Base-by-base conservation (phyloP, 129 eudicot species). In the Apium graveolens region DNA sequence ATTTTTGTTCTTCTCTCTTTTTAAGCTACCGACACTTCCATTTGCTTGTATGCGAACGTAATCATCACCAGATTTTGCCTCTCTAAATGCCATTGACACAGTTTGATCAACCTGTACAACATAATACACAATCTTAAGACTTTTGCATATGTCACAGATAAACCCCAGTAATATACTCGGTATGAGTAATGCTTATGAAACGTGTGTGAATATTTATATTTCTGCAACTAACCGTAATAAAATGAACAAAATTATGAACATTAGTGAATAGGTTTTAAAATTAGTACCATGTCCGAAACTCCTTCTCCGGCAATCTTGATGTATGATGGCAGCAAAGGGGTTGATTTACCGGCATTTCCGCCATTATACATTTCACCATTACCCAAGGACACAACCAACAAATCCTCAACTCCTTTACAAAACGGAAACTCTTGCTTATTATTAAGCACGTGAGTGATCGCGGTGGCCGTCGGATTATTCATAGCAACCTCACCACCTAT, bases 401-500 rank as follows among this genome's bases (percentile, higher is more conserved):
- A 82, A 75, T 93, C 98, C 86, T 93, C 98, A 74, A 93, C 96
- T 2, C 98, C 98, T 55, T 90, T 45, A 43, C 89, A 93, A 71
- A 88, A 89, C 14, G 98, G 98, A 76, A 93, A 93, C 77, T 93
- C 96, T 74, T 88, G 92, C 49, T 93, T 93, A 83, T 93, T 93
- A 31, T 93, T 93, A 73, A 93, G 78, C 63, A 93, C 98, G 62
- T 93, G 98, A 1, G 98, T 93, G 18, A 93, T 93, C 18, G 98
- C 98, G 26, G 94, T 90, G 14, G 96, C 94, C 21, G 98, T 86
- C 27, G 98, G 98, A 81, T 93, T 93, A 49, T 83, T 87, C 98
- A 93, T 93, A 4, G 98, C 94, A 63, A 93, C 7, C 26, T 92
- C 89, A 18, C 98, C 98, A 70, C 84, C 92, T 3, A 93, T 88